Conservation (phyloP, 2,329 filamentous ascomycete species). For the Fusarium staphyleae region DNA sequence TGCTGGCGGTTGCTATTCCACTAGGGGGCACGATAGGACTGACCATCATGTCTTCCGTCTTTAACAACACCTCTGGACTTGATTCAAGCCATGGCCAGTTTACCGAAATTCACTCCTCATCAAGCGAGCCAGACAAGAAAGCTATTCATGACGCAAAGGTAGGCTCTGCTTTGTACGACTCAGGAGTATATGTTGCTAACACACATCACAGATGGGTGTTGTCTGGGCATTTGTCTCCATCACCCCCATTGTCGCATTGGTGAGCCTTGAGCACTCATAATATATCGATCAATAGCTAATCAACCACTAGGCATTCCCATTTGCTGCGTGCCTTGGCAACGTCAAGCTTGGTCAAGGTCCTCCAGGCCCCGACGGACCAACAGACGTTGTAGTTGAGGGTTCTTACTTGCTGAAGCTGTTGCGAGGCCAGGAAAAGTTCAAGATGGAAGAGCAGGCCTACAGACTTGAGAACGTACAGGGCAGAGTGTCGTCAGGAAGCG, state of each 20-base stretch:
- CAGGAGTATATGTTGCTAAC: neutral
- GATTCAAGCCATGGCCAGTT: conserved; percentile 37
- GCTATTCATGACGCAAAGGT: conserved; percentile 41
- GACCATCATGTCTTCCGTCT: conserved; percentile 73
- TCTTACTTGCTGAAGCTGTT: conserved; percentile 42
- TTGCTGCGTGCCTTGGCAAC: conserved; percentile 43
- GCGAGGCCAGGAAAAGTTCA: conserved; percentile 22
- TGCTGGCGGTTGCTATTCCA: conserved; percentile 65
- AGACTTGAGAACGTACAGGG: conserved; percentile 25
- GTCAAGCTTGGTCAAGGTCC: conserved; percentile 41
- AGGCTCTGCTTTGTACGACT: neutral
- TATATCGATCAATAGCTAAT: conserved; percentile 9
- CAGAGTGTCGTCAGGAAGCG: conserved; percentile 8
- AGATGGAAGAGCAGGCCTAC: conserved; percentile 23
- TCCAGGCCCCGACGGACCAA: conserved; percentile 39
- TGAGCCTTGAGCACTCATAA: conserved; percentile 28
- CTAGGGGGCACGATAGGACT: conserved; percentile 71
- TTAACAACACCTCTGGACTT: conserved; percentile 62
- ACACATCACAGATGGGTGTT: conserved; percentile 56
- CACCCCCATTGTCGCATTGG: conserved; percentile 61
- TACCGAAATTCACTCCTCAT: conserved; percentile 28
- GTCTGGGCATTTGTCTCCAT: conserved; percentile 71
- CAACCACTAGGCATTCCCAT: conserved; percentile 36
- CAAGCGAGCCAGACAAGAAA: conserved; percentile 17
- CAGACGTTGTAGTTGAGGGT: conserved; percentile 42